These are phyloP conservation scores for Kregervanrija delftensis DNA, from an alignment of 805 yeast species.

Conservation along the genomic window DNA sequence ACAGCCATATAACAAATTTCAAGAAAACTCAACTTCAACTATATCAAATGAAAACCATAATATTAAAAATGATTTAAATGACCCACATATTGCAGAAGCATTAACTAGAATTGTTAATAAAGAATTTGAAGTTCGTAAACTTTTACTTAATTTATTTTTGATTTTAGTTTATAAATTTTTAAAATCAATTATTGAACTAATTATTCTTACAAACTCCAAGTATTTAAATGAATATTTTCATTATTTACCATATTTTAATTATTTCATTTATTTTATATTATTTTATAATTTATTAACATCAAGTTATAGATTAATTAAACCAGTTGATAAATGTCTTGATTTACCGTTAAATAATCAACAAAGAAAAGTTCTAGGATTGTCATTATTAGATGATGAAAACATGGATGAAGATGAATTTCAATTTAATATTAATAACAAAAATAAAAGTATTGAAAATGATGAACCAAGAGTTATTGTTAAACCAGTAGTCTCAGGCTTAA, in stretches of 20 bases:
- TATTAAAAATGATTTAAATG: no score
- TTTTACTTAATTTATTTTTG: constrained; percentile 24
- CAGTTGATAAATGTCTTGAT: constrained; percentile 45
- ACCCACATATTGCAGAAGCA: constrained; percentile 32
- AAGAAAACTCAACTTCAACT: no score
- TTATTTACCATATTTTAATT: constrained; percentile 12
- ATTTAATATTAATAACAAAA: no score
- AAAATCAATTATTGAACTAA: constrained; percentile 16
- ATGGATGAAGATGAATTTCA: constrained; percentile 2
- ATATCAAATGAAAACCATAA: no score
- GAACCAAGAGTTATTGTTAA: no score
- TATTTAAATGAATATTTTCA: not conserved
- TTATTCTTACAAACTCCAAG: constrained; percentile 8
- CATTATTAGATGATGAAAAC: constrained; percentile 8
- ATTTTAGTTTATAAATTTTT: constrained; percentile 27
- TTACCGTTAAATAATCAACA: constrained; percentile 42
- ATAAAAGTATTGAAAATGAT: no score
- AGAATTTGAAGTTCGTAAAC: constrained; percentile 30
- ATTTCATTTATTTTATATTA: constrained; percentile 20
- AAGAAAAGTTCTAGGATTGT: constrained; percentile 39
- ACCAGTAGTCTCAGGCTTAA: no score
- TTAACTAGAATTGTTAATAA: constrained; percentile 37
- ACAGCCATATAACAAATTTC: no score
- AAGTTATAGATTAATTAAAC: constrained; percentile 27
- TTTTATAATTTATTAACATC: constrained; percentile 25